Percentiles rank a stretch among this genome's conserved stretches.
These are phyloP conservation scores for Stenocarpella maydis DNA, from an alignment of 2,329 filamentous ascomycete species.

Conservation along the genomic window DNA sequence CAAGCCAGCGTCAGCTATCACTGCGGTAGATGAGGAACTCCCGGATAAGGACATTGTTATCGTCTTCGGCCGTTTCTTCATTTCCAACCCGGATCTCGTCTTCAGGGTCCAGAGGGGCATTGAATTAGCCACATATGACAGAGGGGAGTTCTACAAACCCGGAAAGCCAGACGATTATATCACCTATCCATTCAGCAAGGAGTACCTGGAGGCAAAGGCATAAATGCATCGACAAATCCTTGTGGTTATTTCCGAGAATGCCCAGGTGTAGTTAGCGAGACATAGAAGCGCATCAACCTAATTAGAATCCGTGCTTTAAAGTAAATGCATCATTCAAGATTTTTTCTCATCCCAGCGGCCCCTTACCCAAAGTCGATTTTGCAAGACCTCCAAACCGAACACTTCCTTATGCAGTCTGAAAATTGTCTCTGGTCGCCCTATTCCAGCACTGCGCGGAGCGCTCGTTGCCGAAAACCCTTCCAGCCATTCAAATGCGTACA, in stretches of 20 bases:
- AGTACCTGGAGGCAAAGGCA: conserved; percentile 22
- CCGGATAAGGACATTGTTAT: conserved; percentile 41
- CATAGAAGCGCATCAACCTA: neutral
- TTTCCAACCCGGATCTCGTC: conserved; percentile 54
- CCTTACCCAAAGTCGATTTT: too few species aligned
- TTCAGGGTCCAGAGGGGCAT: conserved; percentile 50
- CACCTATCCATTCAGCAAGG: conserved; percentile 27
- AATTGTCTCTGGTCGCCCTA: too few species aligned
- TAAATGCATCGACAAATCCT: neutral
- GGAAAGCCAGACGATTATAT: conserved; percentile 21
- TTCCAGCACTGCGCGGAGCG: neutral
- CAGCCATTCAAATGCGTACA: conserved; percentile 8
- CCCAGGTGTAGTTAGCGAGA: neutral
- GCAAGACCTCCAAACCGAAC: too few species aligned
- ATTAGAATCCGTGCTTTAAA: neutral
- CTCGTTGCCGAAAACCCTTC: neutral
- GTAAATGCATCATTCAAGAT: too few species aligned
- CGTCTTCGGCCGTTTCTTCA: conserved; percentile 52
- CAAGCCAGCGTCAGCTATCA: conserved; percentile 38
- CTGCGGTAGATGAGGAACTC: conserved; percentile 42
- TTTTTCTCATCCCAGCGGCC: neutral
- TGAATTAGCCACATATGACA: conserved; percentile 47
- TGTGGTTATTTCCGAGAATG: neutral
- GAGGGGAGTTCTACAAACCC: conserved; percentile 48
- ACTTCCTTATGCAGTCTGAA: too few species aligned